Conservation (phyloP, 306 rosid genomes). For the Gastrolobium villosum region DNA sequence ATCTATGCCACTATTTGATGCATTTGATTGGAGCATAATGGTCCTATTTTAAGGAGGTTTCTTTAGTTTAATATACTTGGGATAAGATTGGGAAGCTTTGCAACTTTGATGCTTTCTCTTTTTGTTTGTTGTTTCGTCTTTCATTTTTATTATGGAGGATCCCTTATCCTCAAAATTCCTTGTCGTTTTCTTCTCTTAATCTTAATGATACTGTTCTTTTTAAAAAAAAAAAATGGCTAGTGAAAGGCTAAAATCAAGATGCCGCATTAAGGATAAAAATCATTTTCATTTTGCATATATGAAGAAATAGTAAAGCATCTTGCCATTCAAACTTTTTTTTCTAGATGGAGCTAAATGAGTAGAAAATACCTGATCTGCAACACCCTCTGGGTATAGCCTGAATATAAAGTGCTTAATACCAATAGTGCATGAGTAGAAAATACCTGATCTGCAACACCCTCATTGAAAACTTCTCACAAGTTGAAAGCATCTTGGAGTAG, state of each 20-base stretch:
- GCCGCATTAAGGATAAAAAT: background rate
- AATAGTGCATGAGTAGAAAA: background rate
- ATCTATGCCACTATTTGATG: slow-evolving; percentile 3
- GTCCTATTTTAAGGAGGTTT: background rate
- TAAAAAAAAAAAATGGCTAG: background rate
- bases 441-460: background rate
- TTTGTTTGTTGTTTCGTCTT: background rate
- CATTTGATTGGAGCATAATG: background rate
- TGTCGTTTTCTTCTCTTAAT: background rate
- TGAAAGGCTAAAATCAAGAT: slow-evolving; percentile 3
- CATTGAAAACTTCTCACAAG: background rate
- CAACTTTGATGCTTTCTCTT: background rate
- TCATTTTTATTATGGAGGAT: slow-evolving; percentile 2
- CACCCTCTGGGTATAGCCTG: background rate
- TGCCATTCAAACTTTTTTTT: background rate
- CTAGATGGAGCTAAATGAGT: background rate
- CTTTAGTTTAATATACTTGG: background rate
- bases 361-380: background rate
- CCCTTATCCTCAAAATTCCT: background rate
- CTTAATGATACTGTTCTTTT: background rate
- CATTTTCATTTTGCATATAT: slow-evolving; percentile 2
- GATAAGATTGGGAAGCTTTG: background rate
- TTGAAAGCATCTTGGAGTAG: background rate
- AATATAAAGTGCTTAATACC: background rate
- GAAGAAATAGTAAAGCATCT: background rate